Evolutionary conservation across 805 yeast species (phyloP).

Genomic region (Wickerhamiella shivajii): DNA sequence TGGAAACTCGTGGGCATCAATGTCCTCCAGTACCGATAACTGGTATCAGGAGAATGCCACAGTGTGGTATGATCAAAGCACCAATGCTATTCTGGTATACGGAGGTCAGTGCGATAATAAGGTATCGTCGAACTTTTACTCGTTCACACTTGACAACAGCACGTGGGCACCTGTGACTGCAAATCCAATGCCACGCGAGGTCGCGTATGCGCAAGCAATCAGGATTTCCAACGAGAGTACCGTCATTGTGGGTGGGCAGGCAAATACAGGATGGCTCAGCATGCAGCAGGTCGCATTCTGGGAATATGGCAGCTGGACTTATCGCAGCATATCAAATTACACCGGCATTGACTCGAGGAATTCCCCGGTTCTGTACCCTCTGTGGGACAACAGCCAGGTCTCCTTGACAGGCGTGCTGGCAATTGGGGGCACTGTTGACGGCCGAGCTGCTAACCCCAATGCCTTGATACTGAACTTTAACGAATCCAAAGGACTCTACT

Average conservation of each 20-base stretch:
- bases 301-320: slow-evolving; percentile 60
- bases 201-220: slow-evolving; percentile 16
- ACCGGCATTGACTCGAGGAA: slow-evolving; percentile 38
- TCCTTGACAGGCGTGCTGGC: slow-evolving; percentile 28
- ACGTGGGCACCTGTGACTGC: slow-evolving; percentile 12
- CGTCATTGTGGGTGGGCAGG: slow-evolving; percentile 47
- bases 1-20: slow-evolving; percentile 15
- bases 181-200: slow-evolving; percentile 17
- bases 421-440: slow-evolving; percentile 43
- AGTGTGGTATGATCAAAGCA: slow-evolving; percentile 18
- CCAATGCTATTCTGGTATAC: slow-evolving; percentile 18
- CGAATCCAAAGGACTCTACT: slow-evolving; percentile 31
- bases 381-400: slow-evolving; percentile 26
- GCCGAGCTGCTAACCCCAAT: slow-evolving; percentile 30
- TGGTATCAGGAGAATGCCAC: slow-evolving; percentile 18
- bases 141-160: slow-evolving; percentile 13
- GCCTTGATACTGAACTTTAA: slow-evolving; percentile 29
- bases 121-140: slow-evolving; percentile 15
- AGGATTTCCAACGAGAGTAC: slow-evolving; percentile 12
- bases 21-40: slow-evolving; percentile 14
- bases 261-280: slow-evolving; percentile 50
- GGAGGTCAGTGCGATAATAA: slow-evolving; percentile 21
- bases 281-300: slow-evolving; percentile 63
- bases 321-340: slow-evolving; percentile 24
- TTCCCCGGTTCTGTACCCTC: slow-evolving; percentile 39